Evolutionary conservation across 2,329 filamentous ascomycete genomes (phyloP).

Genomic region (Cladobotryum mycophilum): DNA sequence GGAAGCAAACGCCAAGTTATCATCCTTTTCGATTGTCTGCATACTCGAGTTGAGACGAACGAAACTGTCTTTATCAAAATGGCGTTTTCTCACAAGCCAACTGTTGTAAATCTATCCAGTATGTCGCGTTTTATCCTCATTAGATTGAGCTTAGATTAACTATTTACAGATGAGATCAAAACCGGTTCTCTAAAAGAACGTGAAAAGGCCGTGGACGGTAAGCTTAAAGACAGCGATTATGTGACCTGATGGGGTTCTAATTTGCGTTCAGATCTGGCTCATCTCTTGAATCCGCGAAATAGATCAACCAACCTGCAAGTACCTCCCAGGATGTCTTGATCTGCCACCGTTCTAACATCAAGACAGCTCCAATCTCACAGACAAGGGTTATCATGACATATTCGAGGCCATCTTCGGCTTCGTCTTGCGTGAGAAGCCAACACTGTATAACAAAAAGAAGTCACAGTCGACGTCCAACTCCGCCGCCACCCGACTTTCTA

Average conservation of each 20-base stretch:
- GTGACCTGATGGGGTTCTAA: neutral
- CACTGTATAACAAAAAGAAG: slow-evolving; percentile 51
- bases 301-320: slow-evolving; percentile 32
- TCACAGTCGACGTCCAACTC: slow-evolving; percentile 39
- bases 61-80: slow-evolving; percentile 16
- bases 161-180: slow-evolving; percentile 27
- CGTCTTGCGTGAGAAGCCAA: slow-evolving; percentile 59
- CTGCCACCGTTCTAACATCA: slow-evolving; percentile 23
- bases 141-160: slow-evolving; percentile 1
- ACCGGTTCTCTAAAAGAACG: slow-evolving; percentile 31
- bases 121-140: slow-evolving; percentile 1
- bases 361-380: slow-evolving; percentile 46
- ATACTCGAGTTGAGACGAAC: neutral
- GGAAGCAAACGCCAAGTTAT: too few relatives aligned
- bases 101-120: slow-evolving; percentile 32
- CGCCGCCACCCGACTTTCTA: slow-evolving; percentile 53
- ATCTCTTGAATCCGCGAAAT: slow-evolving; percentile 33
- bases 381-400: slow-evolving; percentile 74
- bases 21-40: neutral
- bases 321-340: neutral
- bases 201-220: slow-evolving; percentile 37
- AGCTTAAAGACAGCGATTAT: slow-evolving; percentile 1
- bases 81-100: slow-evolving; percentile 27
- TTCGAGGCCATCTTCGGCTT: slow-evolving; percentile 74
- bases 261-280: slow-evolving; percentile 20